Evolutionary conservation across 306 rosid species (phyloP).

Genomic region (Herpetospermum pedunculosum): DNA sequence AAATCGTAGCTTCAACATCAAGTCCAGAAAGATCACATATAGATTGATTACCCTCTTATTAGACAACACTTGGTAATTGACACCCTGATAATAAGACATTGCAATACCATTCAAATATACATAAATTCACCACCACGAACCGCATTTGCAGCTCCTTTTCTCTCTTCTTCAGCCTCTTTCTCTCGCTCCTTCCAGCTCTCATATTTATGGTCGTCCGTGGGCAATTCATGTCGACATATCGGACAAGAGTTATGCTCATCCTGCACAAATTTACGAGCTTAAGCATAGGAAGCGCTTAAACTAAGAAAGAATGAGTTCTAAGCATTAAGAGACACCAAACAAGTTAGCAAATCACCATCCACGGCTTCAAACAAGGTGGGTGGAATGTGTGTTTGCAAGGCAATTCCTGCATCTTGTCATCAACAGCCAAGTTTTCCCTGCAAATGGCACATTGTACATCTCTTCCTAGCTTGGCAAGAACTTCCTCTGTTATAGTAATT

Average conservation of each 20-base stretch:
- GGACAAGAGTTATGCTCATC: slow-evolving; percentile 87
- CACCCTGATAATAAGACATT: background rate
- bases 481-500: slow-evolving; percentile 56
- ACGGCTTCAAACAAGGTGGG: slow-evolving; percentile 87
- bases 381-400: slow-evolving; percentile 98
- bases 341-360: slow-evolving; percentile 60
- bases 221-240: slow-evolving; percentile 76
- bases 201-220: slow-evolving; percentile 72
- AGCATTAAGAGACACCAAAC: slow-evolving; percentile 13
- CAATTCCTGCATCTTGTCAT: slow-evolving; percentile 85
- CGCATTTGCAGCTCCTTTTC: slow-evolving; percentile 92
- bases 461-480: slow-evolving; percentile 48
- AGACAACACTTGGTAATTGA: background rate
- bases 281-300: background rate
- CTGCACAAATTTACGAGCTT: slow-evolving; percentile 25
- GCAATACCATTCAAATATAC: slow-evolving; percentile 46
- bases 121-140: slow-evolving; percentile 89
- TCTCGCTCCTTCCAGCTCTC: slow-evolving; percentile 98
- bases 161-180: slow-evolving; percentile 90
- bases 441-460: slow-evolving; percentile 88
- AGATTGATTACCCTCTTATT: background rate
- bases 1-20: background rate
- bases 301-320: background rate
- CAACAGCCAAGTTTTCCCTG: slow-evolving; percentile 57
- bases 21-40: background rate